phyloP scores from a whole-genome alignment of 257 asterid species.

The Ilex asprella region DNA sequence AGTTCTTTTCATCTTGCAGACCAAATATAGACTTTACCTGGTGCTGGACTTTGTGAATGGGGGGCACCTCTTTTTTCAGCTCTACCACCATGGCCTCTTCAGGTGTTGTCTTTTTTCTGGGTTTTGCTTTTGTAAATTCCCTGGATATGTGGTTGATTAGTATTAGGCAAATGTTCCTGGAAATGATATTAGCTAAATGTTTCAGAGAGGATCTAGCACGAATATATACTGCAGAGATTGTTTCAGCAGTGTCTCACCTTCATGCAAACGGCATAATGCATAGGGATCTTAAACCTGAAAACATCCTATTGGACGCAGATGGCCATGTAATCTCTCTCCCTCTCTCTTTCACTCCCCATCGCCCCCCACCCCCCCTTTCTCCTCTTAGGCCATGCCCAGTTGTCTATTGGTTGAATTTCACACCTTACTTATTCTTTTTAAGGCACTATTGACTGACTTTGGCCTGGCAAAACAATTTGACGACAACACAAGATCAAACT shows the following conservation, averaged over 20 bases:
- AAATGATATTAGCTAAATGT: constrained; percentile 2
- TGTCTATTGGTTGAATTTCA: not conserved
- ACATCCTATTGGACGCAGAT: constrained; percentile 52
- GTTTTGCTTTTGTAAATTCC: not conserved
- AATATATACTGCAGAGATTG: constrained; percentile 68
- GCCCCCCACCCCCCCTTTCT: not conserved
- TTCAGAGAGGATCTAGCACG: constrained; percentile 77
- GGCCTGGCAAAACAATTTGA: constrained; percentile 68
- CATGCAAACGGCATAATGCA: constrained; percentile 74
- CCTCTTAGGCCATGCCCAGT: not conserved
- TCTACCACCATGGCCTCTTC: constrained; percentile 63
- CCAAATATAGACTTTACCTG: constrained; percentile 66
- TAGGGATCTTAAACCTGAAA: constrained; percentile 85
- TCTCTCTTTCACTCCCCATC: not conserved
- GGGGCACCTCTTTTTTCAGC: constrained; percentile 75
- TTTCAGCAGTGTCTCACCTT: constrained; percentile 62
- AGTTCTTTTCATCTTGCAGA: constrained; percentile 31
- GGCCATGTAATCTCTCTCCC: constrained; percentile 47
- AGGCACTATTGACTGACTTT: constrained; percentile 71
- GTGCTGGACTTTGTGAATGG: constrained; percentile 71
- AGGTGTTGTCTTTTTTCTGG: constrained; percentile 29
- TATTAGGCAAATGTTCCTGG: constrained; percentile 12
- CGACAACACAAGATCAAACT: constrained; percentile 56
- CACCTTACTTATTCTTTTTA: constrained; percentile 1
- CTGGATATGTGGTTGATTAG: constrained; percentile 9